These are phyloP conservation scores for Triadica sebifera DNA, from an alignment of 345 rosid genomes.

Conservation along the genomic window DNA sequence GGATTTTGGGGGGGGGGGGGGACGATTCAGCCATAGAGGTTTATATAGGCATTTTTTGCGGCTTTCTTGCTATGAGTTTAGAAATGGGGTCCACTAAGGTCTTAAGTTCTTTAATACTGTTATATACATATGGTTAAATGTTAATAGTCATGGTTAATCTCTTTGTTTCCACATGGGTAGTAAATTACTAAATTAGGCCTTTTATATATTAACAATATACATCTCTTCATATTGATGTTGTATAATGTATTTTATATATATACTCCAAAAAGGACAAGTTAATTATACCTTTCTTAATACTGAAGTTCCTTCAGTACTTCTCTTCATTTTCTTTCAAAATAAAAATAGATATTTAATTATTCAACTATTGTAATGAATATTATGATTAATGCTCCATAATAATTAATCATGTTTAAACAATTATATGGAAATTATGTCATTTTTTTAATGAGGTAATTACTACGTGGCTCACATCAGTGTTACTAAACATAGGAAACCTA, in stretches of 20 bases:
- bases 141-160: neutral
- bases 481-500: constrained; percentile 26
- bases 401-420: too few relatives aligned
- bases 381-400: too few relatives aligned
- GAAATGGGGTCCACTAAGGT: constrained; percentile 24
- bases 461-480: constrained; percentile 43
- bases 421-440: neutral
- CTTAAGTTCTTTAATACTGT: neutral
- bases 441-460: constrained; percentile 8
- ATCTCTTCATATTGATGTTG: too few relatives aligned
- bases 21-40: neutral
- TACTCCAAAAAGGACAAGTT: neutral
- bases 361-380: too few relatives aligned
- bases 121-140: neutral
- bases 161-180: too few relatives aligned
- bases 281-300: constrained; percentile 1
- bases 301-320: constrained; percentile 3
- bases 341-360: too few relatives aligned
- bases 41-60: constrained; percentile 39
- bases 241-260: neutral
- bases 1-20: neutral
- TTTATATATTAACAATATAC: too few relatives aligned
- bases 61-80: constrained; percentile 25
- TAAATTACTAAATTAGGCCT: too few relatives aligned
- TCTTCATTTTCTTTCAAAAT: too few relatives aligned